Percentiles rank a stretch among this genome's conserved stretches.
Conservation (phyloP, 129 eudicot species). For the Centaurea solstitialis region DNA sequence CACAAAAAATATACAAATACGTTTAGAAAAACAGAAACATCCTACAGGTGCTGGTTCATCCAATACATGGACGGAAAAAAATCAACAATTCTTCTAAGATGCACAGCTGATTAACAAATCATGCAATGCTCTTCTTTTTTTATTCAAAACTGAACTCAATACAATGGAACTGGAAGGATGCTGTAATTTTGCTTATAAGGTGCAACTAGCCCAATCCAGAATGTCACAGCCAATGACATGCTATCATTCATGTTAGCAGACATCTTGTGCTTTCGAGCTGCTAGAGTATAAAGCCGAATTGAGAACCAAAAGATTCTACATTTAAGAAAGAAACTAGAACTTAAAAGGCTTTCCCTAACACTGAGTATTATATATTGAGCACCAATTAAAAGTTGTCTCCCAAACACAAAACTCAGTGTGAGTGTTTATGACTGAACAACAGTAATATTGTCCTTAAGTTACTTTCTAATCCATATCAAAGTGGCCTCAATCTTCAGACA, state of each 20-base stretch:
- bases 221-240: background rate
- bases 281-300: background rate
- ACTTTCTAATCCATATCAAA: background rate
- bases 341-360: background rate
- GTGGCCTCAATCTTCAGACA: background rate
- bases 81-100: slow-evolving; percentile 3
- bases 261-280: slow-evolving; percentile 12
- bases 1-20: background rate
- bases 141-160: background rate
- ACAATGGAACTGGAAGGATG: background rate
- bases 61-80: background rate
- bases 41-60: background rate
- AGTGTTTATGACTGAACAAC: slow-evolving; percentile 2
- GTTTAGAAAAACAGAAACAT: slow-evolving; percentile 3
- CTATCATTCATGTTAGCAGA: background rate
- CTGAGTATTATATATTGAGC: background rate
- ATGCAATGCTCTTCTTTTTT: slow-evolving; percentile 1
- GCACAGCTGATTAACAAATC: background rate
- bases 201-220: slow-evolving; percentile 12
- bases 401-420: background rate
- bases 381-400: background rate
- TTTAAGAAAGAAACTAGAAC: background rate
- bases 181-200: background rate
- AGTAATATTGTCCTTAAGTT: background rate
- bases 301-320: background rate